Base-by-base conservation (phyloP, 768 basidiomycete species). In the Collybia sp. region DNA sequence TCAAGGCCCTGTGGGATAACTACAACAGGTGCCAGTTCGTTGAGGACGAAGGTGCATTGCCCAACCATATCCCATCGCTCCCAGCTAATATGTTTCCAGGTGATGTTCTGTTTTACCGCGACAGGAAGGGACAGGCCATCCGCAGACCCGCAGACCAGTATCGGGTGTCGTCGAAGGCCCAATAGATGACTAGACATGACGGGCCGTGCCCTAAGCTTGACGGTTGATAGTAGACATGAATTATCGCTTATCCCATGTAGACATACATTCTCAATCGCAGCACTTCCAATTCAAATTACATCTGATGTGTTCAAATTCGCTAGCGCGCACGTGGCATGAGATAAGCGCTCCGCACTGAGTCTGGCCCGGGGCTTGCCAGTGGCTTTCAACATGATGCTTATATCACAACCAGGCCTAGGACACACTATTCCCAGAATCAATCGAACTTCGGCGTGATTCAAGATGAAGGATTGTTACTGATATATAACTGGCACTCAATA, bases 21-120 rank as follows among this genome's bases (percentile, higher is more conserved):
- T 73, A 71, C 56, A 70, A 63, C 31, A 19, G 17, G 10, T 37
- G 35, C 10, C 35, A 37, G 10, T 70, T 72, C 52, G 64, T 70
- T 25, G 72, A 75, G 42, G 70, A 75, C 33, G 66, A 72, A 36
- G 73, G 67, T 48, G 45, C 51, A 51, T 39, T 33, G 13, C 50
- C 25, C 45, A 38, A 17, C 32, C 18, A 17, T 35, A 19, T 40
- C 50, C 30, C 12, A 30, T 25, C n/a, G 6, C 17, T 48, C 31
- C n/a, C 31, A 30, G 30, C 45, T 52, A 25, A 43, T 40, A 13
- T 17, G 32, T 10, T 10, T 10, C 35, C 43, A 56, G 58, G 61
- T 20, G 55, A 61, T 30, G 48, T 63, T 16, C 32, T 63, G 6
- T 63, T 63, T 43, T 63, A 61, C 51, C 54, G 58, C 30, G 53